Evolutionary conservation across 116 monocot species (phyloP).

Genomic region (Zostera marina): DNA sequence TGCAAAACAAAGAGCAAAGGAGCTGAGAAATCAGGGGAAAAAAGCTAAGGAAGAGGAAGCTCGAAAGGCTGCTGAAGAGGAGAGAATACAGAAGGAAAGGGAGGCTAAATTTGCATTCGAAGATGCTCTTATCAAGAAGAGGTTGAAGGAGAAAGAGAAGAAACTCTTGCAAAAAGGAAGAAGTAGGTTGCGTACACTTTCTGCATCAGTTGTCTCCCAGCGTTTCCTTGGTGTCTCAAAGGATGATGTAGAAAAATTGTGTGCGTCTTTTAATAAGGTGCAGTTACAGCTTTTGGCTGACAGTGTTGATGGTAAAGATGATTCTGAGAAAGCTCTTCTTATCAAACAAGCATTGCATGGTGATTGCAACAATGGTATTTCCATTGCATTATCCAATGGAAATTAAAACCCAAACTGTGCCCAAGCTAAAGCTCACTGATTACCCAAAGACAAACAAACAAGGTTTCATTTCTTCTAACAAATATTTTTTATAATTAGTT

Average conservation of each 20-base stretch:
- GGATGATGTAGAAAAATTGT: conserved; percentile 51
- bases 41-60: conserved; percentile 71
- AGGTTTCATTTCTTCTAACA: no score
- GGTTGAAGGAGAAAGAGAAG: conserved; percentile 76
- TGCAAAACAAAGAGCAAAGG: conserved; percentile 67
- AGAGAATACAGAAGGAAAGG: conserved; percentile 42
- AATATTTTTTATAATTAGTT: no score
- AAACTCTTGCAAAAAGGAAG: conserved; percentile 70
- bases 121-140: conserved; percentile 60
- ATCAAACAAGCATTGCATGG: conserved; percentile 23
- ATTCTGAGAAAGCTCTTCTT: conserved; percentile 21
- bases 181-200: conserved; percentile 43
- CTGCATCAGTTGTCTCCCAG: conserved; percentile 24
- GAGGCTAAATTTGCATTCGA: conserved; percentile 53
- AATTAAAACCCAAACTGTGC: background rate
- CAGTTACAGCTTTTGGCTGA: conserved; percentile 46
- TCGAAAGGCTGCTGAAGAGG: conserved; percentile 48
- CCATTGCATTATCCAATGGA: no score
- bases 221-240: conserved; percentile 25
- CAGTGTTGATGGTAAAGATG: conserved; percentile 34
- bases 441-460: no score
- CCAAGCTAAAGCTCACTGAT: no score
- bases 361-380: background rate
- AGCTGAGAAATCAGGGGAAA: conserved; percentile 51
- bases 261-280: conserved; percentile 43